Evolutionary conservation across 257 asterid species (phyloP), one percentile per base, ranked within the genome.

Genomic region (Przewalskia tangutica): DNA sequence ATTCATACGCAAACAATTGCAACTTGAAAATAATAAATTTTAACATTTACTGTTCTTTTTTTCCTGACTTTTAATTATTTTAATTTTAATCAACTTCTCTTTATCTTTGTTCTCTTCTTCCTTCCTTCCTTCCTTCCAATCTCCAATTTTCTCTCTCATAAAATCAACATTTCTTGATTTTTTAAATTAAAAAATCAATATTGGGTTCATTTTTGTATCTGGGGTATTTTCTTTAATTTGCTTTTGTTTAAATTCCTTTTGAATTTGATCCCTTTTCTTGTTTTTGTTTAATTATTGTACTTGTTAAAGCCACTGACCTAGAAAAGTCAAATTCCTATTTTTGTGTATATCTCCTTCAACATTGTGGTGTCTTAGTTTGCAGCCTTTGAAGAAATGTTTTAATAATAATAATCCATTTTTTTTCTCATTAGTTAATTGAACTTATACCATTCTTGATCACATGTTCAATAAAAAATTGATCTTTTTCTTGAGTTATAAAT

Each of bases 1-100:
- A 64, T 82, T 6, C 62, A 7, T 63, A 86, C 88, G 88, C 88
- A 88, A 86, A 78, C 89, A 79, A 51, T 77, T 81, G 79, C 82
- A 84, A 20, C 55, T 42, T 58, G n/a, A 77, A 14, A 64, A 38
- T 2, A 2, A 38, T 4, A 2, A 0, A 1, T 4, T 62, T 83
- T 44, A 4, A 5, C 42, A 3, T 38, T 5, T 38, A 13, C 18
- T 18, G 5, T 2, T 7, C n/a, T 58, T 82, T 42, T 18, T 3
- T 13, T 14, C 53, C 1, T 77, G 4, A 11, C 14, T 44, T 59
- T 64, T 54, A 46, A 1, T 64, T 7, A n/a, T 23, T 44, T 59
- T 64, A 48, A 46, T 59, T 83, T 79, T 56, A 77, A 60, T 81
- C 71, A 58, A 59, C 11, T 80, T 51, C 75, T 80, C 77, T 83